These are phyloP conservation scores for Somion occarium DNA, from an alignment of 1,284 basidiomycete species.

Conservation along the genomic window DNA sequence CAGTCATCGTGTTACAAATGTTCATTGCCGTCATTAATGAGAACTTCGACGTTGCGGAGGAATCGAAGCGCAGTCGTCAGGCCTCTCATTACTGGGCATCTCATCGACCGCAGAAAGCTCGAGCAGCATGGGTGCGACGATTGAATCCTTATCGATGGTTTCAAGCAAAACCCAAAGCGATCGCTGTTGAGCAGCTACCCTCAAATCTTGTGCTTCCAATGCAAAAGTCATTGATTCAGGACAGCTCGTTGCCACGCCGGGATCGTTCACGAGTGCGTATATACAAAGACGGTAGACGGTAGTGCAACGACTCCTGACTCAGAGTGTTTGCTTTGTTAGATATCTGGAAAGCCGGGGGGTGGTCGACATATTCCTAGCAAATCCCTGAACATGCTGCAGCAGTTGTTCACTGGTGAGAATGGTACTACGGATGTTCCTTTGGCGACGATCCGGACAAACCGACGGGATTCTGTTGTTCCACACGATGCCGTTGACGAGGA, in stretches of 20 bases:
- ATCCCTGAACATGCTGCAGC: conserved; percentile 58
- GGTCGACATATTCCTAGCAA: conserved; percentile 44
- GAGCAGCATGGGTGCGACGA: conserved; percentile 66
- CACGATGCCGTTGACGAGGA: conserved; percentile 52
- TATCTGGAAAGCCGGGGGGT: conserved; percentile 16
- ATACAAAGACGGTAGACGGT: too few relatives aligned
- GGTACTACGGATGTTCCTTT: conserved; percentile 58
- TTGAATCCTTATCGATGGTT: conserved; percentile 90
- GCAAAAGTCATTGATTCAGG: conserved; percentile 70
- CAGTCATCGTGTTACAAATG: conserved; percentile 95
- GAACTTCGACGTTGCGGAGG: conserved; percentile 93
- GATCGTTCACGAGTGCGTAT: conserved; percentile 20
- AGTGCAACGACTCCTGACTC: background rate
- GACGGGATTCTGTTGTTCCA: conserved; percentile 37
- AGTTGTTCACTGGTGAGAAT: conserved; percentile 62
- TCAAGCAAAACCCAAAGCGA: conserved; percentile 67
- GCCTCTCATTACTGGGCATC: conserved; percentile 62
- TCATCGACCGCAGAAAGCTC: conserved; percentile 47
- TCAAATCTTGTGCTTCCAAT: conserved; percentile 72
- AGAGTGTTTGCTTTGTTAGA: background rate
- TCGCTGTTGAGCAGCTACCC: conserved; percentile 67
- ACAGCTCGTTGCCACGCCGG: conserved; percentile 41
- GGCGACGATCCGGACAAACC: conserved; percentile 43
- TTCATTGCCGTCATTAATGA: conserved; percentile 99
- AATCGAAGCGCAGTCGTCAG: conserved; percentile 84